Evolutionary conservation across 331 rosid species (phyloP).

Genomic region (Malus hybrid): DNA sequence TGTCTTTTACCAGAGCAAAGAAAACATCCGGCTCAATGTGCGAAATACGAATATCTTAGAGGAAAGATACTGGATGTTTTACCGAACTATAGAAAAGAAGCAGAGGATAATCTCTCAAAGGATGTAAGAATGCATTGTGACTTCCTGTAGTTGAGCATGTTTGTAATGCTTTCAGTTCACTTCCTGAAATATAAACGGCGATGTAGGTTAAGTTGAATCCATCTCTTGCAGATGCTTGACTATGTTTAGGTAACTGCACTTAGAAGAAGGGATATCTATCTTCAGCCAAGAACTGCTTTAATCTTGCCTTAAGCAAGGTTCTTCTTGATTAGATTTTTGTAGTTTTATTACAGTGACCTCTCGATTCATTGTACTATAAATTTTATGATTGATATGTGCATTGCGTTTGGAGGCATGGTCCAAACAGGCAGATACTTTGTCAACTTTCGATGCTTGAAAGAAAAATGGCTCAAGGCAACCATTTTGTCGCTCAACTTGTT

Average conservation of each 20-base stretch:
- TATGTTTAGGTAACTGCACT: slow-evolving; percentile 90
- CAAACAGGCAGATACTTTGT: slow-evolving; percentile 68
- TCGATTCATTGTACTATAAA: neutral
- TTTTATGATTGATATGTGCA: slow-evolving; percentile 10
- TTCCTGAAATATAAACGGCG: slow-evolving; percentile 10
- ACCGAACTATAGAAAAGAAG: slow-evolving; percentile 77
- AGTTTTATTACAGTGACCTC: slow-evolving; percentile 1
- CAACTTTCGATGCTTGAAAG: slow-evolving; percentile 90
- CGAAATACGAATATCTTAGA: slow-evolving; percentile 65
- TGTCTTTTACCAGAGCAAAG: slow-evolving; percentile 44
- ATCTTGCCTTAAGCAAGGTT: slow-evolving; percentile 81
- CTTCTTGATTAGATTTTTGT: neutral
- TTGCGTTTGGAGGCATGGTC: slow-evolving; percentile 43
- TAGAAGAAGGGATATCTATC: slow-evolving; percentile 93
- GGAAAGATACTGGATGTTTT: slow-evolving; percentile 78
- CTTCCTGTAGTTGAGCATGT: neutral
- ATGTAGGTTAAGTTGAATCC: slow-evolving; percentile 91
- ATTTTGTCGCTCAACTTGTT: neutral
- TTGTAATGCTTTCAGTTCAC: slow-evolving; percentile 22
- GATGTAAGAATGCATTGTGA: neutral
- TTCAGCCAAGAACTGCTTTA: slow-evolving; percentile 77
- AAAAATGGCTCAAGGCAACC: slow-evolving; percentile 82
- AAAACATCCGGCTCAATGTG: slow-evolving; percentile 58
- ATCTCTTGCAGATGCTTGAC: slow-evolving; percentile 95
- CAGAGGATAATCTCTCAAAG: slow-evolving; percentile 65